Evolutionary conservation across 331 rosid species (phyloP), one percentile per base, ranked within the genome.

Genomic region (Pyrus hybrid): DNA sequence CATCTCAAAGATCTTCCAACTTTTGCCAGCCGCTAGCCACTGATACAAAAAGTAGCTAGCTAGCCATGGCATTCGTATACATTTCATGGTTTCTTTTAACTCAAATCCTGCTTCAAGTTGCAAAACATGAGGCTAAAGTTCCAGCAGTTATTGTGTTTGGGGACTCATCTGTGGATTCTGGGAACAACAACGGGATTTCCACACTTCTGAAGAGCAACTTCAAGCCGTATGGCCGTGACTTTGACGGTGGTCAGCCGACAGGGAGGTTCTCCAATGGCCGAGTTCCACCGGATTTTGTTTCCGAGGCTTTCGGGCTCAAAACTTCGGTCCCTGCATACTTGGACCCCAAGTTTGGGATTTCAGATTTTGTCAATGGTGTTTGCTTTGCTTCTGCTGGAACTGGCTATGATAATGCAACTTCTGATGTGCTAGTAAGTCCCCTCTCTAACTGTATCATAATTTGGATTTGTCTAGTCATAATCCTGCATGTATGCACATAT

Each of bases 321-420:
- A 57, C 81, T 3, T 1, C 18, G 2, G 71, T 91, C 2, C 98
- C 98, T 0, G 98, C 98, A 4, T 91, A 91, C 81, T 85, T 91
- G 84, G 98, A 93, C 85, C 88, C 94, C 10, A 57, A 74, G 17
- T 93, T 73, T 76, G 76, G 66, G 61, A 91, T 93, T 1, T 57
- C 86, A 0, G 98, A 93, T 85, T 93, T 91, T 79, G 89, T 84
- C 23, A 87, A 90, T 58, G 98, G 98, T 2, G 98, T 91, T 80
- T 88, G 94, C 86, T 93, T 93, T 86, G 97, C 98, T 17, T 93
- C 98, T 54, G 98, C 98, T 37, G 97, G 97, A 80, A 93, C 98
- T 77, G 98, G 98, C 37, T 93, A 88, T 68, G 98, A 93, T 70
- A 90, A 83, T 74, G 83, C 86, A 5, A 93, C 98, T 70, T 76